These are phyloP conservation scores for Cardiospermum halicacabum DNA, from an alignment of 345 rosid genomes.

Conservation along the genomic window DNA sequence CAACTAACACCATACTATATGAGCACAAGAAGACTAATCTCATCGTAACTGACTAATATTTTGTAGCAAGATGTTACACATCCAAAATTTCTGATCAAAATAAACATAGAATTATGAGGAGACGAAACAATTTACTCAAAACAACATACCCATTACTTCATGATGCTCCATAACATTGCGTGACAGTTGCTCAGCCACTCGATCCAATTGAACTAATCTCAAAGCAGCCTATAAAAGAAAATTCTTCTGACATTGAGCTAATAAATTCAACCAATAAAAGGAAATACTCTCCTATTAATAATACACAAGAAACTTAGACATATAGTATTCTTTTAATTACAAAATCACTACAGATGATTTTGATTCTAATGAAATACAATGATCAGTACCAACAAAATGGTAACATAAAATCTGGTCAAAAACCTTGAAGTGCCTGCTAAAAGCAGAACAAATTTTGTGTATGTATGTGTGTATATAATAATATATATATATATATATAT, in stretches of 20 bases:
- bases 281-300: background rate
- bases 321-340: background rate
- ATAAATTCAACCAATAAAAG: constrained; percentile 6
- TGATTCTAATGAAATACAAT: background rate
- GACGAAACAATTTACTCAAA: constrained; percentile 8
- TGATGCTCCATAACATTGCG: constrained; percentile 91
- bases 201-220: constrained; percentile 87
- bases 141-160: constrained; percentile 92
- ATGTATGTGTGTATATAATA: no score
- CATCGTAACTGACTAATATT: constrained; percentile 1
- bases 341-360: background rate
- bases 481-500: no score
- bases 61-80: background rate
- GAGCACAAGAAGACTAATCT: background rate
- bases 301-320: constrained; percentile 1
- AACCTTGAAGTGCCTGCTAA: background rate
- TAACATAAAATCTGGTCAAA: background rate
- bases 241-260: constrained; percentile 8
- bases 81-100: background rate
- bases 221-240: constrained; percentile 62
- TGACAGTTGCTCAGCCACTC: constrained; percentile 73
- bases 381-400: background rate
- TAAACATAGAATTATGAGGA: background rate
- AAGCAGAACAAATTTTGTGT: constrained; percentile 5
- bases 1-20: background rate